Percentiles rank a stretch among this genome's conserved stretches.
Conservation (phyloP, 495 filamentous ascomycete species). For the Hypoxylon perforatum region DNA sequence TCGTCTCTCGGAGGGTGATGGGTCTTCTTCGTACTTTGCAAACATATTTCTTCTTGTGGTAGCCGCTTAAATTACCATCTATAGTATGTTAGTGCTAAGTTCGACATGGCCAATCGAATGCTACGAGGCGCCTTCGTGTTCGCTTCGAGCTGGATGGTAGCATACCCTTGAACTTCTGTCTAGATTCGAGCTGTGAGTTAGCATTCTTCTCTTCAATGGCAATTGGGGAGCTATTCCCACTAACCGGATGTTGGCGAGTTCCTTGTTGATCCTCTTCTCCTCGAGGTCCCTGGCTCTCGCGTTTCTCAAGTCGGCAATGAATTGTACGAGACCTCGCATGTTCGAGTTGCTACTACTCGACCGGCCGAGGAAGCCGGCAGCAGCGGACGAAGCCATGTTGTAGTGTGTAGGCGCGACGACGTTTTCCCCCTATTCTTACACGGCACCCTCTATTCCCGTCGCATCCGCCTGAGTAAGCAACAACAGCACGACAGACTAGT, state of each 20-base stretch:
- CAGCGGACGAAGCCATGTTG: conserved; percentile 65
- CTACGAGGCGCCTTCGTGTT: conserved; percentile 18
- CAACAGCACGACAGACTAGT: conserved; percentile 13
- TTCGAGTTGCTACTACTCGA: conserved; percentile 72
- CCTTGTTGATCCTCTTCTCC: conserved; percentile 99
- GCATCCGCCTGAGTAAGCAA: conserved; percentile 28
- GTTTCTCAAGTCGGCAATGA: conserved; percentile 97
- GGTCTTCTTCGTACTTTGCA: conserved; percentile 77
- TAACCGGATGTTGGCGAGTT: conserved; percentile 96
- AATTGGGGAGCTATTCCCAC: conserved; percentile 21
- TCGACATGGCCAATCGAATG: conserved; percentile 23
- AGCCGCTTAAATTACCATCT: conserved; percentile 90
- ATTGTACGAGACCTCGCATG: conserved; percentile 91
- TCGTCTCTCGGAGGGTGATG: not conserved
- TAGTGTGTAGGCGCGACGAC: conserved; percentile 24
- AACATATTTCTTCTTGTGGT: conserved; percentile 99
- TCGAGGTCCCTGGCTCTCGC: conserved; percentile 94
- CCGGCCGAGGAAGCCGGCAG: conserved; percentile 69
- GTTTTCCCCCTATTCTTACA: conserved; percentile 39
- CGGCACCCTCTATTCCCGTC: conserved; percentile 30
- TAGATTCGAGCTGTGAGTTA: conserved; percentile 47
- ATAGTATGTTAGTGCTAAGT: conserved; percentile 47
- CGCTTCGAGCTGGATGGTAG: conserved; percentile 12
- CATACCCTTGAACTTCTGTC: conserved; percentile 82
- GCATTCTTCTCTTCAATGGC: conserved; percentile 22